Conservation (phyloP, 2,329 filamentous ascomycete species). For the Sclerotinia glacialis region DNA sequence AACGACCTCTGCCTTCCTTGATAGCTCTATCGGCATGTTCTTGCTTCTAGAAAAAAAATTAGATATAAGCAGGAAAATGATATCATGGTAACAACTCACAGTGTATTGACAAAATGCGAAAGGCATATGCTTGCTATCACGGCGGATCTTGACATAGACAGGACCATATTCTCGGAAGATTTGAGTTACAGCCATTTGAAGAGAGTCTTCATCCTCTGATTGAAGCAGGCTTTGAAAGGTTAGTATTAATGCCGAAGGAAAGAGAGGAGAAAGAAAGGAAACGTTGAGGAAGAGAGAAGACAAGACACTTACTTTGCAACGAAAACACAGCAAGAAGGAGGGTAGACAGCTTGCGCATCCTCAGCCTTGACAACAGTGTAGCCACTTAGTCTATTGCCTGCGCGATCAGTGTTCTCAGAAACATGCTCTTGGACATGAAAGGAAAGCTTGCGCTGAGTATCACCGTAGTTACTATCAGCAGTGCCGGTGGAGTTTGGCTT, state of each 20-base stretch:
- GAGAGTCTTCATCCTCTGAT: conserved; percentile 47
- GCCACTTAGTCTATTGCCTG: conserved; percentile 18
- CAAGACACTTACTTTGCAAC: conserved; percentile 59
- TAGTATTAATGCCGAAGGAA: not conserved
- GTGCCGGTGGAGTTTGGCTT: not conserved
- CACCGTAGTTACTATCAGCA: conserved; percentile 18
- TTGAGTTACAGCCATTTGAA: conserved; percentile 52
- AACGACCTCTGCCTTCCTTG: conserved; percentile 45
- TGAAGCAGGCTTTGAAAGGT: conserved; percentile 49
- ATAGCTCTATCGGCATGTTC: conserved; percentile 51
- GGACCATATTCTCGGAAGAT: conserved; percentile 54
- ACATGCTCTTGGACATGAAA: conserved; percentile 26
- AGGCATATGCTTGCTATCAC: conserved; percentile 58
- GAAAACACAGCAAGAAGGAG: conserved; percentile 59
- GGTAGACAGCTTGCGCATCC: conserved; percentile 38
- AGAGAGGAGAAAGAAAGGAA: not conserved
- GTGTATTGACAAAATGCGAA: conserved; percentile 64
- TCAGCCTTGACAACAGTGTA: conserved; percentile 28
- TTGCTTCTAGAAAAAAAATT: conserved; percentile 44
- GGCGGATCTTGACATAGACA: conserved; percentile 62
- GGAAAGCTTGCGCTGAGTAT: conserved; percentile 25
- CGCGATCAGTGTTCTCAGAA: conserved; percentile 17
- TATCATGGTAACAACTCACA: conserved; percentile 43
- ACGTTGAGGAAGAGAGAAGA: not conserved
- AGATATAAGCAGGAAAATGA: conserved; percentile 26